Base-by-base conservation (phyloP, 495 filamentous ascomycete genomes). In the Aspergillus sclerotioniger region DNA sequence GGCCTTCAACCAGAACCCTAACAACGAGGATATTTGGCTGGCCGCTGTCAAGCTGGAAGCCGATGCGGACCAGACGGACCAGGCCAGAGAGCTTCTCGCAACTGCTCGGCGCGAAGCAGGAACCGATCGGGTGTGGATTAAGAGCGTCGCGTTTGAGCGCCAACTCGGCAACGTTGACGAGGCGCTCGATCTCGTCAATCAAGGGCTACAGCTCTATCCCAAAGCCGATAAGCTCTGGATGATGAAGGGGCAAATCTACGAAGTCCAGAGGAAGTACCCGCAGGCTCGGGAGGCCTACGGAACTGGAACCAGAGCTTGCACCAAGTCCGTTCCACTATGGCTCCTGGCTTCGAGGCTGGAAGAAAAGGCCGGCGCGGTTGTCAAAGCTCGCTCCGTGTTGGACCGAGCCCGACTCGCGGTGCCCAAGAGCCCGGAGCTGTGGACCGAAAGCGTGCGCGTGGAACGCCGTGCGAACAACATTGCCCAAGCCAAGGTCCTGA, bases 211-310 rank as follows among this genome's bases (percentile, higher is more conserved):
- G 54, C 77, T 90, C n/a, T 98, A 94, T 72, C 93, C 95, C 10
- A 83, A 84, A 48, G 83, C 87, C 2, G 85, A 90, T 53, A 97
- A 97, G 69, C 82, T 99, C 10, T 96, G 91, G 87, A 96, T 96
- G 90, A 90, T 96, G 78, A 99, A 98, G 74, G 94, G 95, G 4
- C 94, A 99, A 63, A 90, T 98, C 59, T 99, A 98, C 80, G 89
- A 96, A 63, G 76, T 83, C 15, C 82, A 89, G 51, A 82, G 78
- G 58, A 89, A 89, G 67, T 75, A 89, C 37, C 86, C 90, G 0
- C 88, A 95, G 67, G 94, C 95, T 4, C 84, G 92, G 47, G 91
- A 99, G 68, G 92, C 95, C 0, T 98, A 94, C 73, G 84, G 83
- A 59, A 89, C 89, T 35, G 94, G 95, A 43, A 95, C 91, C 3